These are phyloP conservation scores for Protostelium mycophagum DNA, from an alignment of 78 protist genomes.

Conservation along the genomic window DNA sequence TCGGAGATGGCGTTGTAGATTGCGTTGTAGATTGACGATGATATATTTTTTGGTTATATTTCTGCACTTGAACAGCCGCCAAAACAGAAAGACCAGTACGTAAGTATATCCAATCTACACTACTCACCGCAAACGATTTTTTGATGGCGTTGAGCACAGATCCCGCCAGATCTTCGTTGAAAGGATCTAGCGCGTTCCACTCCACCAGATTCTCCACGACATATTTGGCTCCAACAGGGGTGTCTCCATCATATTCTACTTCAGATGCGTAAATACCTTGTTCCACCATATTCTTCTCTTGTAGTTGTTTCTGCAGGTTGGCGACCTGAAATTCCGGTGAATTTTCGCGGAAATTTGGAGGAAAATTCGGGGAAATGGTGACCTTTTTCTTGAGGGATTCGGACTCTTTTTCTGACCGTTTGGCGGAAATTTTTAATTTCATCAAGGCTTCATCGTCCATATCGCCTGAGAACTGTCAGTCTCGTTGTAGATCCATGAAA, in stretches of 20 bases:
- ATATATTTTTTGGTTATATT: too few species aligned
- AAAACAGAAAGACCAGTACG: too few species aligned
- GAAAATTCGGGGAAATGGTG: not conserved
- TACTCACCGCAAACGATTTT: not conserved
- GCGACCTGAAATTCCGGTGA: not conserved
- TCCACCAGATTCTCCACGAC: not conserved
- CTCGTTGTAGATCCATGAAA: too few species aligned
- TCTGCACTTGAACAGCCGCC: too few species aligned
- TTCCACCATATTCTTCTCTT: not conserved
- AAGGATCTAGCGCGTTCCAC: not conserved
- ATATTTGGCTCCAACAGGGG: not conserved
- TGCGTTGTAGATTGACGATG: too few species aligned
- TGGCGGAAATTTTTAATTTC: not conserved
- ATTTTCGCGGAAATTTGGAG: not conserved
- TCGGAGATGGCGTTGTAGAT: too few species aligned
- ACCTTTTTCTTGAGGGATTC: not conserved
- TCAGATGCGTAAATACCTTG: not conserved
- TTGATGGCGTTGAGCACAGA: not conserved
- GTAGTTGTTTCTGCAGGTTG: not conserved
- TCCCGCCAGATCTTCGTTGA: not conserved
- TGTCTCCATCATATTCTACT: not conserved
- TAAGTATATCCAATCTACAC: too few species aligned
- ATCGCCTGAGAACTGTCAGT: too few species aligned
- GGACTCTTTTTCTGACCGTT: not conserved
- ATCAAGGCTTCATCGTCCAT: not conserved